Evolutionary conservation across 1,284 basidiomycete species (phyloP).

Genomic region (Tremellales sp.): DNA sequence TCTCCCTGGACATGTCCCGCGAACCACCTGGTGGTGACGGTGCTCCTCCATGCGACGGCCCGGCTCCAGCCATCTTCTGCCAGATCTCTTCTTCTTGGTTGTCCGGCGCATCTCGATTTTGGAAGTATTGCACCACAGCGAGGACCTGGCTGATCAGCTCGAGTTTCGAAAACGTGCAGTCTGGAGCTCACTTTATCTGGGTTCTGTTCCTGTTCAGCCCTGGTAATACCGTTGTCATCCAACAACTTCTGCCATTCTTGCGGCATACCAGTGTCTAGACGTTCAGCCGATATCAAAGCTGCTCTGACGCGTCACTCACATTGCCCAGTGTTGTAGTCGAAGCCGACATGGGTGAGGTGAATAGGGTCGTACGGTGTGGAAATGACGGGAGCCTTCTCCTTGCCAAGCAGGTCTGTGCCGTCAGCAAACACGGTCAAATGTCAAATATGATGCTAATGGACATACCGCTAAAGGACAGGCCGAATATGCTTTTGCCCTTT

Average conservation of each 20-base stretch:
- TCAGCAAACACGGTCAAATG: neutral
- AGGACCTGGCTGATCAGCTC: constrained; percentile 56
- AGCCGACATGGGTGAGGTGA: constrained; percentile 98
- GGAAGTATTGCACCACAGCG: constrained; percentile 95
- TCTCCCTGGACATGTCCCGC: constrained; percentile 42
- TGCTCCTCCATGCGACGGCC: constrained; percentile 21
- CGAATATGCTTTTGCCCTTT: constrained; percentile 50
- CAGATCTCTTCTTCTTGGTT: constrained; percentile 62
- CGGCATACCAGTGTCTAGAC: constrained; percentile 76
- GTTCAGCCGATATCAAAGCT: constrained; percentile 2
- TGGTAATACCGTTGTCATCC: constrained; percentile 93
- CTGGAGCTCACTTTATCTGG: constrained; percentile 68
- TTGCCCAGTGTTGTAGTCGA: constrained; percentile 97
- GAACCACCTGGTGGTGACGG: constrained; percentile 9
- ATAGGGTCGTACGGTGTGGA: constrained; percentile 98
- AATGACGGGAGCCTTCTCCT: constrained; percentile 74
- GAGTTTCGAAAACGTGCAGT: neutral
- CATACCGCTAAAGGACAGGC: constrained; percentile 45
- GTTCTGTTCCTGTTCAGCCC: constrained; percentile 93
- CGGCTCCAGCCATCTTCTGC: constrained; percentile 62
- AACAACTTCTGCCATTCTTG: constrained; percentile 99
- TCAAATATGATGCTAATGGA: neutral
- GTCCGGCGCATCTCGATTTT: constrained; percentile 36
- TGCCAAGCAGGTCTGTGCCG: constrained; percentile 66
- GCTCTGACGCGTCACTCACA: constrained; percentile 48